Base-by-base conservation (phyloP, 371 early-diverging fungal species). In the Spiromyces aspiralis region DNA sequence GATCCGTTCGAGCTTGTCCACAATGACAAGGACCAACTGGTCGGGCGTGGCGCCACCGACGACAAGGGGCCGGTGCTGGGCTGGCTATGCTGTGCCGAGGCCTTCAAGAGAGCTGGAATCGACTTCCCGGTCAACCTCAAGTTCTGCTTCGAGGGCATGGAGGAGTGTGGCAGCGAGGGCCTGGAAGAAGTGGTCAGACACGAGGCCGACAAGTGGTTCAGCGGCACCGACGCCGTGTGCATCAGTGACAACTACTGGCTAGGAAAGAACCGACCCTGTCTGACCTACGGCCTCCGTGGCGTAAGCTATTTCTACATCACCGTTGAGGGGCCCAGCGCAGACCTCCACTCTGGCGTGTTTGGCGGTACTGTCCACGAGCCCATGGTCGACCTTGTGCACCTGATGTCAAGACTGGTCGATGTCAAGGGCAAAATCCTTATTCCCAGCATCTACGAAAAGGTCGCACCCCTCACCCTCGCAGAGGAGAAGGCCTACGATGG, bases 221-320 rank as follows among this genome's bases (percentile, higher is more conserved):
- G 73, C 66, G 82, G 75, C 63, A 89, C 87, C 2, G 97, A 96
- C 70, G 83, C 79, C 53, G 91, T 93, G 45, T 92, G 91, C 76
- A 95, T 96, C 61, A 79, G 81, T 49, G 97, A 96, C 75, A 96
- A 96, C 77, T 84, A 91, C 75, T 95, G 95, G 95, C 76, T 94
- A 27, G 91, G 92, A 51, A 90, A 84, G 44, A 81, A 71, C 56
- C 93, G 88, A 74, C 97, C 97, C 43, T 94, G 95, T 73, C 70
- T 96, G 60, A 96, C 95, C 27, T 93, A 95, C 65, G 97, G 97
- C 52, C 82, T 96, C 46, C 89, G 97, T 48, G 97, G 97, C 53
- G 83, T 92, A 53, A 86, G 86, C 53, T 90, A 90, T 72, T 93
- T 84, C 77, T 77, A 77, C 55, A 48, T 88, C 53, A 70, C 70